Evolutionary conservation across 176 grass and related monocot genomes (phyloP).

Genomic region (Aechmea fasciata): DNA sequence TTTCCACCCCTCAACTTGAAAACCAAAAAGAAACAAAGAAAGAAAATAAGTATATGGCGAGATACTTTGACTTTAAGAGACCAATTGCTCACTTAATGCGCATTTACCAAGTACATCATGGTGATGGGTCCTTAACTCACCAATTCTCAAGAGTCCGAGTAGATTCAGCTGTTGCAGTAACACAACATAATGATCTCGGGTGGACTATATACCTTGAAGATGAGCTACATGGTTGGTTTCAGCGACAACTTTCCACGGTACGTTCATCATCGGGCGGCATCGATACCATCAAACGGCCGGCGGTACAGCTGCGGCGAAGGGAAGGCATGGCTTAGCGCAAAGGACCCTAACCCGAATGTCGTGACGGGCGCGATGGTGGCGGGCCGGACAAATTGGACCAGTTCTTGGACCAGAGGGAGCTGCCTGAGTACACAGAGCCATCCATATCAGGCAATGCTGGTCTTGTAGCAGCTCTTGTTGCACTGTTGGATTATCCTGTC

Average conservation of each 20-base stretch:
- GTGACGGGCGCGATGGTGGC: constrained; percentile 59
- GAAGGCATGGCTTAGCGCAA: constrained; percentile 42
- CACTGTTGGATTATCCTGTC: too few relatives aligned
- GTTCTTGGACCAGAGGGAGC: constrained; percentile 42
- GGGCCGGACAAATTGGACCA: constrained; percentile 59
- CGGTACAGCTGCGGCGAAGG: constrained; percentile 41
- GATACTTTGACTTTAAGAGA: too few relatives aligned
- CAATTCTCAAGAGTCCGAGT: neutral
- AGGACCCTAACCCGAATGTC: constrained; percentile 46
- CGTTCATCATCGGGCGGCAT: constrained; percentile 74
- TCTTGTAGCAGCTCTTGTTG: too few relatives aligned
- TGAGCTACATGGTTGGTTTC: constrained; percentile 78
- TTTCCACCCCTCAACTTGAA: too few relatives aligned
- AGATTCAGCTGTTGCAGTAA: neutral
- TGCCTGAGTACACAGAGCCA: constrained; percentile 52
- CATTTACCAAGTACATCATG: too few relatives aligned
- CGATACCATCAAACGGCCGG: constrained; percentile 38
- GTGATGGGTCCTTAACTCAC: too few relatives aligned
- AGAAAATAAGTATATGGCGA: too few relatives aligned
- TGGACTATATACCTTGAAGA: constrained; percentile 53
- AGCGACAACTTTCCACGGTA: constrained; percentile 45
- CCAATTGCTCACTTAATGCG: too few relatives aligned
- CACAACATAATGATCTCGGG: constrained; percentile 12
- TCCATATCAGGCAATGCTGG: constrained; percentile 11
- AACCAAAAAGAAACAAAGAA: too few relatives aligned